Percentiles rank a stretch among this genome's conserved stretches.
These are phyloP conservation scores for Amborella trichopoda DNA, from an alignment of 164 flowering plant species.

Conservation along the genomic window DNA sequence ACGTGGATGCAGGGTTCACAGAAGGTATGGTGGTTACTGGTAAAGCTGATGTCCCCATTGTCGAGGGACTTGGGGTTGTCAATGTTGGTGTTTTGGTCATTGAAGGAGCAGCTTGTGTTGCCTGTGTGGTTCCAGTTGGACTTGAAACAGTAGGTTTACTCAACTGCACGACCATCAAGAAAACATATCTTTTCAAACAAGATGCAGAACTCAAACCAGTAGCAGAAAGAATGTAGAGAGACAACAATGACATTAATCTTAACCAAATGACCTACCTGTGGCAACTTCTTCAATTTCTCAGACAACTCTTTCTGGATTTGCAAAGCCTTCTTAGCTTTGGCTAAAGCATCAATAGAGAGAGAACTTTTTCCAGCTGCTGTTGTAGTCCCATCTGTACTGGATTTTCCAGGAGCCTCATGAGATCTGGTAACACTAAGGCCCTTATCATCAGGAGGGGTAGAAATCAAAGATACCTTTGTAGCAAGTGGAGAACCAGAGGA, in stretches of 20 bases:
- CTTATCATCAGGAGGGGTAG: slow-evolving; percentile 96
- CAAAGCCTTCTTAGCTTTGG: slow-evolving; percentile 82
- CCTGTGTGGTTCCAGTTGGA: slow-evolving; percentile 21
- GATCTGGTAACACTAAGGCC: slow-evolving; percentile 96
- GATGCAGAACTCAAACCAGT: not conserved
- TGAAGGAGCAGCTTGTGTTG: too few relatives aligned
- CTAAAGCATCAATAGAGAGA: slow-evolving; percentile 85
- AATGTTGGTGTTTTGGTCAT: slow-evolving; percentile 8
- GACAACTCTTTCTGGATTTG: slow-evolving; percentile 77
- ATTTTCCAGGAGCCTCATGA: slow-evolving; percentile 99
- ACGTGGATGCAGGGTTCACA: slow-evolving; percentile 22
- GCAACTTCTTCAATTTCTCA: slow-evolving; percentile 81
- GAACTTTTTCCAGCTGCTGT: slow-evolving; percentile 70
- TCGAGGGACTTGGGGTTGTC: slow-evolving; percentile 10
- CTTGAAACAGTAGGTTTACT: slow-evolving; percentile 37
- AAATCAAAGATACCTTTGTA: slow-evolving; percentile 94
- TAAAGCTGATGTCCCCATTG: slow-evolving; percentile 16
- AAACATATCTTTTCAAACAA: not conserved
- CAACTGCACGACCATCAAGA: slow-evolving; percentile 30
- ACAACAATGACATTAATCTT: not conserved
- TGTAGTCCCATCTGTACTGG: slow-evolving; percentile 97
- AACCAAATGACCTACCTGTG: slow-evolving; percentile 34
- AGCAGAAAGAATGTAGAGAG: not conserved
- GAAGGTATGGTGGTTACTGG: slow-evolving; percentile 15
- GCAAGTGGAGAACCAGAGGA: slow-evolving; percentile 30